Base-by-base conservation (phyloP, 179 eudicot genomes). In the Beta macrorhiza region DNA sequence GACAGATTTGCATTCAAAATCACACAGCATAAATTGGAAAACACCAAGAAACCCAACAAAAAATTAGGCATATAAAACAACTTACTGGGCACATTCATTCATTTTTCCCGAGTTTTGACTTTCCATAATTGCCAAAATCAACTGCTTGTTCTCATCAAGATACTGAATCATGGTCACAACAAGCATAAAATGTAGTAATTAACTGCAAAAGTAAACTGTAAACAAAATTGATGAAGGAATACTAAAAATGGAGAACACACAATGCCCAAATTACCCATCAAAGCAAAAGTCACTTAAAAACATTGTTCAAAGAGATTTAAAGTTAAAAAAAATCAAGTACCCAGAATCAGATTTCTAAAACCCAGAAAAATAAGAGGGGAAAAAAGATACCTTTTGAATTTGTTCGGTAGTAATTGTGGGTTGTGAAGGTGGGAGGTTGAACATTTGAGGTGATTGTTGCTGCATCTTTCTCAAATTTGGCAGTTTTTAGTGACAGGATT, bases 21-120 rank as follows among this genome's bases (percentile, higher is more conserved):
- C 37, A 62, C 65, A 57, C 25, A 74, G 64, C 15, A 42, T 29
- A 74, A 74, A 15, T 52, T 15, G 14, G 37, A 58, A 68, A 69
- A 57, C 57, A 70, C 72, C 55, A 58, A 62, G 1, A 62, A 8
- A 72, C 32, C 9, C 10, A 52, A 52, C 2, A 57, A 44, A n/a
- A 67, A n/a, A 55, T 62, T 20, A 47, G 13, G 51, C 15, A n/a
- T 13, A 71, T 22, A 25, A 25, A 74, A 8, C 19, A 67, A 91
- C 97, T 96, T 90, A 96, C 99, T 94, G 98, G 61, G 99, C 99
- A 84, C 95, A 92, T 82, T 96, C 99, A 19, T 91, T 89, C 68
- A 92, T 89, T 84, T 96, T 96, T 68, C 99, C 99, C 77, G 91
- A 89, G 78, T 96, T 96, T 82, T 96, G 99, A 84, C 92, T 87